Conservation (phyloP, 2,329 filamentous ascomycete genomes). For the Arthrobotrys sphaeroides region DNA sequence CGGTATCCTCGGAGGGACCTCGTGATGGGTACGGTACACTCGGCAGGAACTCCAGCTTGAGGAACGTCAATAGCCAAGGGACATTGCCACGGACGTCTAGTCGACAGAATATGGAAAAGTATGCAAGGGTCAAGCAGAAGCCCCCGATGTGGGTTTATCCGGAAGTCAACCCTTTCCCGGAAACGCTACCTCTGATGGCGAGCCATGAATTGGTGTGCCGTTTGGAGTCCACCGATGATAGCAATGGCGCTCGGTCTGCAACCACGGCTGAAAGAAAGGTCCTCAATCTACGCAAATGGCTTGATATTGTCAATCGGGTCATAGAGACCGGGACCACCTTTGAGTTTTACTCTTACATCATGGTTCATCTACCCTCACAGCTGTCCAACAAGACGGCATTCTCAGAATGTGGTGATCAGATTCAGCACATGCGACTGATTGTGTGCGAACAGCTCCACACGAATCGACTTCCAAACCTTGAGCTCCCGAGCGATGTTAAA, state of each 20-base stretch:
- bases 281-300: conserved; percentile 74
- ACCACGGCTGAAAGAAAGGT: conserved; percentile 61
- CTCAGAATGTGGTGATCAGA: conserved; percentile 74
- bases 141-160: conserved; percentile 69
- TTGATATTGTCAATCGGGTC: conserved; percentile 78
- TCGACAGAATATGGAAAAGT: conserved; percentile 60
- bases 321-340: conserved; percentile 80
- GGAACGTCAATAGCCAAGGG: conserved; percentile 51
- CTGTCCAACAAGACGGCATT: conserved; percentile 91
- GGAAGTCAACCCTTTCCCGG: conserved; percentile 67
- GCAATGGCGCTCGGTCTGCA: conserved; percentile 48
- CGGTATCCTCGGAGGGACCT: conserved; percentile 10
- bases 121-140: conserved; percentile 60
- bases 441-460: conserved; percentile 84
- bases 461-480: conserved; percentile 82
- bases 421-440: conserved; percentile 77
- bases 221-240: conserved; percentile 59
- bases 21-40: conserved; percentile 43
- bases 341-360: conserved; percentile 90
- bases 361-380: conserved; percentile 86
- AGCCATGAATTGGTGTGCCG: conserved; percentile 67
- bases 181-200: conserved; percentile 64
- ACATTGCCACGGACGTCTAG: conserved; percentile 57
- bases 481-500: conserved; percentile 78
- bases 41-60: conserved; percentile 40